phyloP scores from a whole-genome alignment of 257 asterid species.

The Jacaranda copaia region DNA sequence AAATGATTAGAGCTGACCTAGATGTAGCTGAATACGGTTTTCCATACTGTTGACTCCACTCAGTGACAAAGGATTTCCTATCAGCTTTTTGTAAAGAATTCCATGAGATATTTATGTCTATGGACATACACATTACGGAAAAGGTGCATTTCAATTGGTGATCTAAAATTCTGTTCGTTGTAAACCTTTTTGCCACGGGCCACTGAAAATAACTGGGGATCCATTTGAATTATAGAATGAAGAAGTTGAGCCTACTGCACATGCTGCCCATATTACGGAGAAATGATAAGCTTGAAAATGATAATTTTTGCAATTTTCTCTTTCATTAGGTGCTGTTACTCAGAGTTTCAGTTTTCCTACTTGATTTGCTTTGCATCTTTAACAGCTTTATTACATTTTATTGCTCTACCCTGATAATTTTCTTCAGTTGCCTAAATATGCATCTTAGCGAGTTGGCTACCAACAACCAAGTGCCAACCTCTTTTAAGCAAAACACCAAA shows the following conservation, averaged over 20 bases:
- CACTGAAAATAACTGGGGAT: background rate
- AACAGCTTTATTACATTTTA: background rate
- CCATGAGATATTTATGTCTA: background rate
- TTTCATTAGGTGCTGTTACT: constrained; percentile 21
- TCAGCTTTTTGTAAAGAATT: background rate
- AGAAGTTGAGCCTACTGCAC: constrained; percentile 16
- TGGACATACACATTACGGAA: background rate
- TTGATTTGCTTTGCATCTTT: background rate
- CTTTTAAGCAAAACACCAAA: constrained; percentile 14
- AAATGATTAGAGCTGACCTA: background rate
- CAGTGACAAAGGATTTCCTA: background rate
- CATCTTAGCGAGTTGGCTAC: constrained; percentile 2
- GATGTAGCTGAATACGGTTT: background rate
- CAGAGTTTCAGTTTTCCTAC: background rate
- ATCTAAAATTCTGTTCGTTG: background rate
- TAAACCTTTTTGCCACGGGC: constrained; percentile 2
- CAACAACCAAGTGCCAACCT: background rate
- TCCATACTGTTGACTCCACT: background rate
- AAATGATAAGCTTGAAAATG: background rate
- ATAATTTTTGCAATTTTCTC: background rate
- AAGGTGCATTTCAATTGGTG: background rate
- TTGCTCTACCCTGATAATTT: background rate
- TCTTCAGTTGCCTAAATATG: background rate
- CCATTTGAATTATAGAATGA: background rate
- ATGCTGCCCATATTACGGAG: background rate